Evolutionary conservation across 495 filamentous ascomycete species (phyloP).

Genomic region (Podospora pseudoanserina): DNA sequence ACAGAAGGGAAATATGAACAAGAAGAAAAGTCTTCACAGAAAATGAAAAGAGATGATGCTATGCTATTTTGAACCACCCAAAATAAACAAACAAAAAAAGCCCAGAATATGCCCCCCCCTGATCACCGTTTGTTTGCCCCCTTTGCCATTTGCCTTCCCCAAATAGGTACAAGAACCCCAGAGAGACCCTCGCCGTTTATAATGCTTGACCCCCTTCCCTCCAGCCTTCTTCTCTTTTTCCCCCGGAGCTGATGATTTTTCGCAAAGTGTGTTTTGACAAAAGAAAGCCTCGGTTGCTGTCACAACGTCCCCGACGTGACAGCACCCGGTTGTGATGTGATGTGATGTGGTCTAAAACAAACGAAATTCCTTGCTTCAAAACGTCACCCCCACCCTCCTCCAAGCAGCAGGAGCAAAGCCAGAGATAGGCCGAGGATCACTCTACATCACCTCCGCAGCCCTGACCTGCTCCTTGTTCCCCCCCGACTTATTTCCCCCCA

Average conservation of each 20-base stretch:
- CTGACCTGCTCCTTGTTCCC: slow-evolving; percentile 26
- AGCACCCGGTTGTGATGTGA: not conserved
- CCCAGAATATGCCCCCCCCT: not conserved
- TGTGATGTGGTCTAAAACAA: slow-evolving; percentile 7
- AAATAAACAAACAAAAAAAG: not conserved
- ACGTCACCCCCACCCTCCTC: not conserved
- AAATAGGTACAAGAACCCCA: not conserved
- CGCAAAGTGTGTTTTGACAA: slow-evolving; percentile 1
- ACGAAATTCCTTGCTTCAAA: not conserved
- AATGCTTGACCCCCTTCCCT: not conserved
- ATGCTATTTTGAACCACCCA: not conserved
- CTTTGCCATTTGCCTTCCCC: not conserved
- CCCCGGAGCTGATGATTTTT: not conserved
- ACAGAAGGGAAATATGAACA: not conserved
- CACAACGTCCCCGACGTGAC: not conserved
- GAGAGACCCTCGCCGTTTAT: not conserved
- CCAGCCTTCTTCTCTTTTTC: not conserved
- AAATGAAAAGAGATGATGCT: not conserved
- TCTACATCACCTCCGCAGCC: slow-evolving; percentile 35
- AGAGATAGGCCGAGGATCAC: slow-evolving; percentile 25
- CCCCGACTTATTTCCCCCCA: slow-evolving; percentile 24
- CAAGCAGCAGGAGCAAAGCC: slow-evolving; percentile 14
- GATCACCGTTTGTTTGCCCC: too few species aligned
- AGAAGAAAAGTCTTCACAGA: not conserved
- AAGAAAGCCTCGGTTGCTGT: not conserved